These are phyloP conservation scores for Talaromyces pinophilus DNA, from an alignment of 2,329 filamentous ascomycete species.

Conservation along the genomic window DNA sequence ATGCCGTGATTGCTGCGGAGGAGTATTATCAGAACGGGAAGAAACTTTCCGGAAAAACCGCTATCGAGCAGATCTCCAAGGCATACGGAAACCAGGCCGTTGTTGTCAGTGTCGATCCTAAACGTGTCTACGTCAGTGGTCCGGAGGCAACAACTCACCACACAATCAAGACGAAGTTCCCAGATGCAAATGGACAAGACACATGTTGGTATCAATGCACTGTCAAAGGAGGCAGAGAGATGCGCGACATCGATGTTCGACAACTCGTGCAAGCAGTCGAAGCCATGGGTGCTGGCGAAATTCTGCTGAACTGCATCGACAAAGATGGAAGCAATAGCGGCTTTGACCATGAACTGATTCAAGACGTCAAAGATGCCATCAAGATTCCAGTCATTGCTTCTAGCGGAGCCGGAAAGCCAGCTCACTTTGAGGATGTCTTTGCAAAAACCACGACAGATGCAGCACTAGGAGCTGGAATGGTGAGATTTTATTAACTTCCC, in stretches of 20 bases:
- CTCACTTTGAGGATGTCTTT: constrained; percentile 90
- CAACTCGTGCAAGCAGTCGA: constrained; percentile 87
- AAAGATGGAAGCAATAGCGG: constrained; percentile 92
- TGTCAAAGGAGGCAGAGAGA: constrained; percentile 91
- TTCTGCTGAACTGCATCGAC: constrained; percentile 96
- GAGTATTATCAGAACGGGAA: constrained; percentile 75
- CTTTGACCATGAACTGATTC: constrained; percentile 89
- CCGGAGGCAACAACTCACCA: constrained; percentile 72
- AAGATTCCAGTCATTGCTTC: constrained; percentile 94
- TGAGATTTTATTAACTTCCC: constrained; percentile 32
- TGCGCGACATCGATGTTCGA: constrained; percentile 87
- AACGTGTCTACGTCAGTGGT: constrained; percentile 77
- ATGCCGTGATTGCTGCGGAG: constrained; percentile 90
- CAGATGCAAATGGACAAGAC: constrained; percentile 73
- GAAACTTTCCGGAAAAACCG: constrained; percentile 74
- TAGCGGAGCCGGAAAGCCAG: constrained; percentile 84
- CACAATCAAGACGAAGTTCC: constrained; percentile 68
- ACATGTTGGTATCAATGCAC: constrained; percentile 98
- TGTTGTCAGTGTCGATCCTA: constrained; percentile 92
- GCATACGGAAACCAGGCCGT: constrained; percentile 97
- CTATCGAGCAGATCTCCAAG: constrained; percentile 90
- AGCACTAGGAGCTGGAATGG: constrained; percentile 90
- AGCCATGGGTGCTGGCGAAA: constrained; percentile 92
- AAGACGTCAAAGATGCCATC: constrained; percentile 81
- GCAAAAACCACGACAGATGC: constrained; percentile 82